Base-by-base conservation (phyloP, 768 basidiomycete species). In the Pisolithus tinctorius region DNA sequence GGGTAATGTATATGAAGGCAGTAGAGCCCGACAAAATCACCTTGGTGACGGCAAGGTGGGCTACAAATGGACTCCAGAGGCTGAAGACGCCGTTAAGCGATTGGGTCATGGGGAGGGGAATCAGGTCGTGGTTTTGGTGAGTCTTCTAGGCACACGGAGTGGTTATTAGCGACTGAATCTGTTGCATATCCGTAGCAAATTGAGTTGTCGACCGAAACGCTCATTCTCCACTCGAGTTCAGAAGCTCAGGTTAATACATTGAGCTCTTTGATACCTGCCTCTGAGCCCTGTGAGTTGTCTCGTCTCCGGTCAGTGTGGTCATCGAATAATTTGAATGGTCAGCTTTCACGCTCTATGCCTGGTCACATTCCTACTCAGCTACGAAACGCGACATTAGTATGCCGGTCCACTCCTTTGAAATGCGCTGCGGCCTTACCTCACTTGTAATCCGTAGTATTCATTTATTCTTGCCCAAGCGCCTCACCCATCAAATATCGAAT, bases 401-500 rank as follows among this genome's bases (percentile, higher is more conserved):
- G 79, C 61, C 2, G 11, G 13, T 34, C 34, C 34, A 11, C 4
- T 34, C 34, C 34, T 34, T 34, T 34, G 34, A 34, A 14, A 34
- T 34, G 34, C 11, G 5, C 31, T 34, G 10, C 31, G 11, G 31
- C 34, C 34, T 34, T 11, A 34, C 34, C 34, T 13, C 55, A 45
- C 55, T 44, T 13, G 45, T 45, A 38, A 51, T 44, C 30, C 55
- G 25, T 55, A 92, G 87, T 88, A 46, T 93, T 93, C 68, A 88
- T 96, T 51, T 98, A 97, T 68, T 88, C 87, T 17, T 98, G 94
- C 65, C 94, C 94, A 0, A 77, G 83, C 3, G 61, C 68, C 13
- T 90, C 88, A 6, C 87, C 88, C 1, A 77, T 96, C 69, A 91
- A 90, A 61, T 74, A 84, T 54, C 79, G 93, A 41, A 93, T 98